Base-by-base conservation (phyloP, 2,329 filamentous ascomycete species). In the Colletotrichum tropicale region DNA sequence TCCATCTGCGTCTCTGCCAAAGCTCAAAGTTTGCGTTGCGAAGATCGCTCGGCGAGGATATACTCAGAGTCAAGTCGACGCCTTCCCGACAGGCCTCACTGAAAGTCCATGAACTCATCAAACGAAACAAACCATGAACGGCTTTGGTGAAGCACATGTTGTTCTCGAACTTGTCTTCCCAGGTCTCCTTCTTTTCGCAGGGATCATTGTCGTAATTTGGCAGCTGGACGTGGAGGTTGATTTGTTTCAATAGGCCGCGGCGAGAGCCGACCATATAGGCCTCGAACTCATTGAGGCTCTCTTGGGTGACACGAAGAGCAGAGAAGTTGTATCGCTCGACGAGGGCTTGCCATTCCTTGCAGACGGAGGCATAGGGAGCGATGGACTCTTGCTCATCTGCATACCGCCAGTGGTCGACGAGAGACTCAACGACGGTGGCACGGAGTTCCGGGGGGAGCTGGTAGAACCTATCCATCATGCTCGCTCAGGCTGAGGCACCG, bases 161-260 rank as follows among this genome's bases (percentile, higher is more conserved):
- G 66, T 82, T 81, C 66, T 76, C 73, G 28, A 79, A 78, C 70
- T 81, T 80, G 18, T 82, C 80, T 26, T 80, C 77, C 55, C 79
- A 77, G 5, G 73, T 76, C 69, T 82, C 80, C 64, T 72, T 38
- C 77, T 71, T 67, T 73, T 75, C 69, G 66, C 66, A 61, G 71
- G 61, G 74, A 64, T 76, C 74, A 75, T 76, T 76, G 74, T 74
- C 70, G 68, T 81, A 81, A 18, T 73, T 76, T 38, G 75, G 75
- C 73, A 82, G 78, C 67, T 79, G 75, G 21, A 82, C 76, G 6
- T 73, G 62, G 32, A 81, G 74, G 67, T 78, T 77, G 9, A 82
- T 66, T 34, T 73, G 76, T 24, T 67, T 77, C 66, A 82, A 74
- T 21, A 71, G 75, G 12, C 70, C 61, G 36, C 80, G 79, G 2